A percentile compares a stretch with the other conserved stretches of the same genome.
phyloP scores from a whole-genome alignment of 2,329 filamentous ascomycete species.

The Madurella mycetomatis region DNA sequence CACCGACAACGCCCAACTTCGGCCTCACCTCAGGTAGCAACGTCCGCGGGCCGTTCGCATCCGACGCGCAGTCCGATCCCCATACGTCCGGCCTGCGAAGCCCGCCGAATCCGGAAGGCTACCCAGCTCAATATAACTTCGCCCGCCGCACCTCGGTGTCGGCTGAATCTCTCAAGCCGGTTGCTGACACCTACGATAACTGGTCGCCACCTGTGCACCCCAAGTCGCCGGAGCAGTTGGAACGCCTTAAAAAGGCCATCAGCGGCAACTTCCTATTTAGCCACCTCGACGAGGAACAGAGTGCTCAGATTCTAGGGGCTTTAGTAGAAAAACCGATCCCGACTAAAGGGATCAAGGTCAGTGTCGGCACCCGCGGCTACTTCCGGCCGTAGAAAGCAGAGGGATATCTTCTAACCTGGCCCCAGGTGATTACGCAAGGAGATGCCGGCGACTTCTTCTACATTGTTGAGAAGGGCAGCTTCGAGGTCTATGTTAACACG shows the following conservation, averaged over 20 bases:
- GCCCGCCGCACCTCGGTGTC: conserved; percentile 92
- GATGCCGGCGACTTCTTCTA: conserved; percentile 98
- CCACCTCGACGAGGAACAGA: conserved; percentile 91
- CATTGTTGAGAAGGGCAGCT: conserved; percentile 84
- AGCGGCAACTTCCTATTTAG: conserved; percentile 89
- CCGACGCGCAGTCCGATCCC: conserved; percentile 43
- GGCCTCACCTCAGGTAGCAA: conserved; percentile 37
- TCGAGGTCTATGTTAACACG: conserved; percentile 85
- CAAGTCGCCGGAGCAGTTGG: conserved; percentile 77
- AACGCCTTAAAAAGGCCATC: conserved; percentile 75
- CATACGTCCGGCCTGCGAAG: conserved; percentile 43
- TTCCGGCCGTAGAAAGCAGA: background rate
- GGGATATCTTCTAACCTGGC: conserved; percentile 1
- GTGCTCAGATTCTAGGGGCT: conserved; percentile 78
- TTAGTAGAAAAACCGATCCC: conserved; percentile 94
- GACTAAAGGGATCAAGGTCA: conserved; percentile 73
- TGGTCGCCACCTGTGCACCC: conserved; percentile 84
- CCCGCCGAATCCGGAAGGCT: conserved; percentile 59
- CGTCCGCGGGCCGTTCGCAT: conserved; percentile 52
- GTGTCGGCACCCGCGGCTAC: conserved; percentile 9
- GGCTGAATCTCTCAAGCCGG: conserved; percentile 91
- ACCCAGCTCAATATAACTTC: conserved; percentile 92
- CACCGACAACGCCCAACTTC: conserved; percentile 64
- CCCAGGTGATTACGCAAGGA: conserved; percentile 86
- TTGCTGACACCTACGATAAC: conserved; percentile 75